Percentiles rank a stretch among this genome's conserved stretches.
These are phyloP conservation scores for Pseudozyma tsukubaensis DNA, from an alignment of 1,284 basidiomycete species.

Conservation along the genomic window DNA sequence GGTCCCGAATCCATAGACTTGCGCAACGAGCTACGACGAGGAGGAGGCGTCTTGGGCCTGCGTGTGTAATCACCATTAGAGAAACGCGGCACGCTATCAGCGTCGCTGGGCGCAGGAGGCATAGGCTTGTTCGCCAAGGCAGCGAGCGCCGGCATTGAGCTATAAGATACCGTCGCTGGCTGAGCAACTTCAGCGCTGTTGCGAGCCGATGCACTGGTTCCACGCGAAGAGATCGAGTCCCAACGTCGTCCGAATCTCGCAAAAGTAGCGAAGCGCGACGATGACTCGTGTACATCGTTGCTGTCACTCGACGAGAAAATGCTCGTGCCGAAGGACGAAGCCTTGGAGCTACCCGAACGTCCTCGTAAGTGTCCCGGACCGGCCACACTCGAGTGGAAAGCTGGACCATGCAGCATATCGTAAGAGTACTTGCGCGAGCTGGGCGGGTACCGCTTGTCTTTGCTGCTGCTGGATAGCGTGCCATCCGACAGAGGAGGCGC, in stretches of 20 bases:
- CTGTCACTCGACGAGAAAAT: slow-evolving; percentile 33
- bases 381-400: slow-evolving; percentile 21
- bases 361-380: slow-evolving; percentile 30
- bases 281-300: slow-evolving; percentile 21
- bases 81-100: background rate
- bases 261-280: slow-evolving; percentile 27
- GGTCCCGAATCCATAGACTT: slow-evolving; percentile 15
- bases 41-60: slow-evolving; percentile 22
- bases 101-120: slow-evolving; percentile 5
- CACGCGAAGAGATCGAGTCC: slow-evolving; percentile 50
- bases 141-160: slow-evolving; percentile 10
- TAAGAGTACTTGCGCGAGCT: slow-evolving; percentile 39
- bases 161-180: slow-evolving; percentile 3
- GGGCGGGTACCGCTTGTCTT: slow-evolving; percentile 39
- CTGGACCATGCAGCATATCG: slow-evolving; percentile 27
- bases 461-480: slow-evolving; percentile 2
- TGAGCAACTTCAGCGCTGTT: slow-evolving; percentile 30
- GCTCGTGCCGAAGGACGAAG: slow-evolving; percentile 39
- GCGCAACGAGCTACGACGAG: slow-evolving; percentile 40
- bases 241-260: slow-evolving; percentile 27
- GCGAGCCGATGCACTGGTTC: slow-evolving; percentile 29
- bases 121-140: slow-evolving; percentile 13
- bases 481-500: slow-evolving; percentile 17
- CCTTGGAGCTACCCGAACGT: slow-evolving; percentile 38
- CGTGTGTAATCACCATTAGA: background rate